Base-by-base conservation (phyloP, 331 rosid genomes). In the Telfairia occidentalis region DNA sequence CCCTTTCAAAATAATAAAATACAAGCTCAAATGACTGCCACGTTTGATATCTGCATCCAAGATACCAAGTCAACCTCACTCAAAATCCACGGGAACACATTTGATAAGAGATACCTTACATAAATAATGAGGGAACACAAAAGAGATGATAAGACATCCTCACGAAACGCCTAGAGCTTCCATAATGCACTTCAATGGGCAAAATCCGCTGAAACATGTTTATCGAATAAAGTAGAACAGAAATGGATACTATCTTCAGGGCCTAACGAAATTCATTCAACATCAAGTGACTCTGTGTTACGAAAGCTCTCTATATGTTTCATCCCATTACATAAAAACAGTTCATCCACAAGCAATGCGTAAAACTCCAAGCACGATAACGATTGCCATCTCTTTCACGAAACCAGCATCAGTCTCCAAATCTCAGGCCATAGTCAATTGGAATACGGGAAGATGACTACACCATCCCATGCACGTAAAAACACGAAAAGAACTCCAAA, bases 81-180 rank as follows among this genome's bases (percentile, higher is more conserved):
- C 48, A 40, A 63, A 63, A 63, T 64, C 71, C 49, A 64, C 49
- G 3, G 49, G 69, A 9, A 19, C 30, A 10, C 15, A 12, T 37
- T 60, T 9, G 9, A 35, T 37, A 19, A 35, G 28, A 35, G 4
- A 28, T 23, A 40, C 13, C 19, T 40, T 66, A 11, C 11, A 38
- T 21, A 5, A 40, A 40, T 19, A 23, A 38, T 21, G 73, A 40
- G 3, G 12, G 2, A 40, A 30, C 18, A 5, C 52, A 66, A 34
- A 64, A 64, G 49, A 64, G 52, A 66, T 19, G 32, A 66, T 12
- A 66, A 38, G 73, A 66, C 19, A 66, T 66, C 73, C 35, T 66
- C 64, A 57, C 64, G 30, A 38, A 66, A 38, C 34, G 52, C 34
- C 34, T 21, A 5, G 73, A 30, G 52, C 26, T 21, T 10, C 38